These are phyloP conservation scores for Leucaena leucocephala DNA, from an alignment of 306 rosid genomes.

Conservation along the genomic window DNA sequence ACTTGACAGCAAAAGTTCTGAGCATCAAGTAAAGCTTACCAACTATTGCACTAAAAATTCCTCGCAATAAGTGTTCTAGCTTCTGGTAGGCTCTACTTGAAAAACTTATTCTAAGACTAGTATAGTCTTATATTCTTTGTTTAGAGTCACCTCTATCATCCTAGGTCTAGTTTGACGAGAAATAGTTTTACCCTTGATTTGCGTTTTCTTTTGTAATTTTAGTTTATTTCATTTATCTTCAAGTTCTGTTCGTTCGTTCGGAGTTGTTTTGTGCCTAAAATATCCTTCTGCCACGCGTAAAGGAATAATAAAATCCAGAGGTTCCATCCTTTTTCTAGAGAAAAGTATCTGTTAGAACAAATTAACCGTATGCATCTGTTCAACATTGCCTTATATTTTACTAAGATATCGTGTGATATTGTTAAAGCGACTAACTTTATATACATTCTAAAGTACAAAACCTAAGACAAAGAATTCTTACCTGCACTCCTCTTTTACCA, in stretches of 20 bases:
- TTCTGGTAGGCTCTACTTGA: slow-evolving; percentile 16
- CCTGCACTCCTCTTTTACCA: slow-evolving; percentile 93
- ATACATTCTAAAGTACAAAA: slow-evolving; percentile 8
- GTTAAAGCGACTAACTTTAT: slow-evolving; percentile 8
- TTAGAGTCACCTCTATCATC: background rate
- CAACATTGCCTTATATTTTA: background rate
- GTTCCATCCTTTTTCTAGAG: background rate
- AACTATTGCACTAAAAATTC: slow-evolving; percentile 23
- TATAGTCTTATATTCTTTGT: background rate
- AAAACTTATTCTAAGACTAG: slow-evolving; percentile 15
- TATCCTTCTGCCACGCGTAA: background rate
- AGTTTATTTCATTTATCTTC: background rate
- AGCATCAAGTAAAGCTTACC: slow-evolving; percentile 23
- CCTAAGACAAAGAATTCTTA: slow-evolving; percentile 38
- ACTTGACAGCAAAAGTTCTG: background rate
- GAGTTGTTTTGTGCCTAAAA: background rate
- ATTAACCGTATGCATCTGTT: slow-evolving; percentile 16
- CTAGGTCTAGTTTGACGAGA: background rate
- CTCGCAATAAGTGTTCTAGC: slow-evolving; percentile 14
- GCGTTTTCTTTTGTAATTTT: background rate
- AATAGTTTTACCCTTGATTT: background rate
- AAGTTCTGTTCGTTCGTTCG: background rate
- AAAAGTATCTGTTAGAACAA: background rate
- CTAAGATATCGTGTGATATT: slow-evolving; percentile 6
- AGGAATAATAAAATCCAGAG: background rate